Conservation (phyloP, 1,139 yeast species). For the Candida sp. region DNA sequence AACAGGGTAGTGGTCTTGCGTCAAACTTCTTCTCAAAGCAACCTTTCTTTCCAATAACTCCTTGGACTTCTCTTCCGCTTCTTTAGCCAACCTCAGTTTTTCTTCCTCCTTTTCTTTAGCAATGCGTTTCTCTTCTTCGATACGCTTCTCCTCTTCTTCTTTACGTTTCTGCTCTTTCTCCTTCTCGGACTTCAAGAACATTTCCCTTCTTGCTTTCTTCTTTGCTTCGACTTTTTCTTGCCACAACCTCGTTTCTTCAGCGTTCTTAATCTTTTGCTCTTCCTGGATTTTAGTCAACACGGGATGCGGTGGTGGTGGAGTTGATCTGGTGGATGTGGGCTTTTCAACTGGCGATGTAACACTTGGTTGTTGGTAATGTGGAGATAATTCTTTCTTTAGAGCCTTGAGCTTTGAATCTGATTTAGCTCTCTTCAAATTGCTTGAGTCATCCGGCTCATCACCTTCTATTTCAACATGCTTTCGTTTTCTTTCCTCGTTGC, state of each 20-base stretch:
- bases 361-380: constrained; percentile 2
- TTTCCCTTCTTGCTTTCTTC: constrained; percentile 46
- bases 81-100: constrained; percentile 29
- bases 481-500: constrained; percentile 13
- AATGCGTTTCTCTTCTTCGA: constrained; percentile 36
- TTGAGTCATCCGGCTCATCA: neutral
- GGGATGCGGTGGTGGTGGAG: constrained; percentile 25
- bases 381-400: constrained; percentile 13
- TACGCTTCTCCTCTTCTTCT: constrained; percentile 41
- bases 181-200: constrained; percentile 48
- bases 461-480: constrained; percentile 6
- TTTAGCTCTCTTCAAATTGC: constrained; percentile 13
- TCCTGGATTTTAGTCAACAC: constrained; percentile 39
- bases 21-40: constrained; percentile 39
- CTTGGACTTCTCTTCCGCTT: constrained; percentile 38
- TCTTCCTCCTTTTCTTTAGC: constrained; percentile 39
- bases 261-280: constrained; percentile 39
- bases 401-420: constrained; percentile 21
- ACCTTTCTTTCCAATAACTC: constrained; percentile 35
- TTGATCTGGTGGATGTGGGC: neutral
- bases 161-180: constrained; percentile 45
- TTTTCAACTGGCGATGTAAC: neutral
- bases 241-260: constrained; percentile 46
- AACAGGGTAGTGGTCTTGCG: constrained; percentile 63
- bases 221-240: constrained; percentile 51